These are phyloP conservation scores for Neurospora africana DNA, from an alignment of 495 filamentous ascomycete species.

Conservation along the genomic window DNA sequence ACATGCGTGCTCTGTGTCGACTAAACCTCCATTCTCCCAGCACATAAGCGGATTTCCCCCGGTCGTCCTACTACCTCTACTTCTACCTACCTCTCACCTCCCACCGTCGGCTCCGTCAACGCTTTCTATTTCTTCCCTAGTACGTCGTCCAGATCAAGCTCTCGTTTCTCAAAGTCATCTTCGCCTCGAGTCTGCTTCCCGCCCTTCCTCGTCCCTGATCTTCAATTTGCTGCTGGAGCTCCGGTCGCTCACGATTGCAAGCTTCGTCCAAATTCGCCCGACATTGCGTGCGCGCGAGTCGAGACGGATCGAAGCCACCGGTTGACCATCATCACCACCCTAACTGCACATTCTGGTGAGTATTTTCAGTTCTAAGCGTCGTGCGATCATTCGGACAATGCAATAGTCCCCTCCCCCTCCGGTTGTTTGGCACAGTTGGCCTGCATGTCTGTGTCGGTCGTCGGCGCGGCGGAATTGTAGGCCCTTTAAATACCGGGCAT, in stretches of 20 bases:
- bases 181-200: not conserved
- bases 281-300: constrained; percentile 14
- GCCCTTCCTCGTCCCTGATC: constrained; percentile 1
- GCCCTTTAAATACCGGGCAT: not conserved
- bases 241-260: constrained; percentile 13
- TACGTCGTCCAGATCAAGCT: not conserved
- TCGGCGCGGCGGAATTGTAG: not conserved
- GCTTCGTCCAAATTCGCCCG: constrained; percentile 3
- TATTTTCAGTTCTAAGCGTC: constrained; percentile 20
- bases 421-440: constrained; percentile 2
- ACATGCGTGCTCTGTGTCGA: not conserved
- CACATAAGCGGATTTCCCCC: not conserved
- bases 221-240: constrained; percentile 1
- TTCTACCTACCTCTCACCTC: not conserved
- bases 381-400: constrained; percentile 27
- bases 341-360: constrained; percentile 25
- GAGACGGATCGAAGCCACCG: constrained; percentile 16
- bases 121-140: not conserved
- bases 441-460: not conserved
- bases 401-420: constrained; percentile 8
- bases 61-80: not conserved
- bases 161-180: not conserved
- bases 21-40: not conserved
- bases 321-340: constrained; percentile 23
- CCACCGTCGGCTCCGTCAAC: not conserved